phyloP scores from a whole-genome alignment of 2,329 filamentous ascomycete genomes.

The Calonectria leucothoes region DNA sequence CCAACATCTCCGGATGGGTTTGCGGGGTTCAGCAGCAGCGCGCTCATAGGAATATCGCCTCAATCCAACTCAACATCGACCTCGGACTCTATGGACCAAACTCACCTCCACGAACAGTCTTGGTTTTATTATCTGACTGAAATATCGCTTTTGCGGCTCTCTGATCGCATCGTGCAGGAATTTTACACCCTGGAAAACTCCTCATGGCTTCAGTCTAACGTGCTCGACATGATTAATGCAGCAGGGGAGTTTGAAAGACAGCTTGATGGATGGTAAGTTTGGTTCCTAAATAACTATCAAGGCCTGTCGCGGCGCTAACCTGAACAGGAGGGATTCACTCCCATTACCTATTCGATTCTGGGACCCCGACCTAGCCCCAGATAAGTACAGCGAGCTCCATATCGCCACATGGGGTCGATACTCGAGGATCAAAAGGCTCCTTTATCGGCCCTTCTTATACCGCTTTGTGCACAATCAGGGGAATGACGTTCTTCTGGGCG shows the following conservation, averaged over 20 bases:
- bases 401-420: slow-evolving; percentile 15
- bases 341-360: slow-evolving; percentile 11
- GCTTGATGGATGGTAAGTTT: slow-evolving; percentile 9
- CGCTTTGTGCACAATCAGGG: slow-evolving; percentile 1
- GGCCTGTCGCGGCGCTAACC: background rate
- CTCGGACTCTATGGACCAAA: background rate
- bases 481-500: background rate
- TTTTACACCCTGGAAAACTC: slow-evolving; percentile 17
- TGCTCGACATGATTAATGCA: slow-evolving; percentile 11
- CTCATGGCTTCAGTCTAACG: slow-evolving; percentile 8
- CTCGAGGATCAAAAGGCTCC: background rate
- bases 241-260: slow-evolving; percentile 14
- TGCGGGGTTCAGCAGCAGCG: background rate
- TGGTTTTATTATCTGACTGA: slow-evolving; percentile 34
- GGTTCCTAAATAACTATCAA: too few relatives aligned
- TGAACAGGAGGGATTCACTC: slow-evolving; percentile 2
- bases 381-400: slow-evolving; percentile 15
- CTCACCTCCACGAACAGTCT: slow-evolving; percentile 23
- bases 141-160: slow-evolving; percentile 21
- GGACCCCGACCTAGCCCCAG: background rate
- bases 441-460: slow-evolving; percentile 14
- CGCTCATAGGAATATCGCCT: background rate
- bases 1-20: background rate
- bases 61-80: slow-evolving; percentile 9
- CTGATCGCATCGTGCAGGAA: slow-evolving; percentile 13